Percentiles rank a stretch among this genome's conserved stretches.
Evolutionary conservation across 2,329 filamentous ascomycete species (phyloP).

Genomic region (Xylariaceae sp.): DNA sequence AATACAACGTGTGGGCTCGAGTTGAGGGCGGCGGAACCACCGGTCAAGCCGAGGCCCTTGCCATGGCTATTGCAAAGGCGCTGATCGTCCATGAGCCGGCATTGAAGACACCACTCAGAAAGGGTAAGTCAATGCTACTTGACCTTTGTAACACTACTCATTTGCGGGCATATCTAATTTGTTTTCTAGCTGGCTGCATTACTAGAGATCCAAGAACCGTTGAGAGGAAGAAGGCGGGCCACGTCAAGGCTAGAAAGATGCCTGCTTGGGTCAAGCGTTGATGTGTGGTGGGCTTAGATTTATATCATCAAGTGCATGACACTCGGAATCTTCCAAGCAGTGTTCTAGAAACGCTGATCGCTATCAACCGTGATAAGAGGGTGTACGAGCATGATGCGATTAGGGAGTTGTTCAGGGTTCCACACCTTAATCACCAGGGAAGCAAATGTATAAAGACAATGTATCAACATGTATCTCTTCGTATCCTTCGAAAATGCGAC

Average conservation of each 20-base stretch:
- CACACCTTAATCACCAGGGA: too few species aligned
- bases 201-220: conserved; percentile 88
- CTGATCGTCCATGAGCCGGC: conserved; percentile 87
- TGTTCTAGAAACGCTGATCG: too few species aligned
- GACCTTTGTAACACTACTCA: neutral
- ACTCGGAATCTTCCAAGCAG: too few species aligned
- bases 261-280: conserved; percentile 93
- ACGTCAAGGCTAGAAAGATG: conserved; percentile 96
- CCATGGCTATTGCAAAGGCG: conserved; percentile 82
- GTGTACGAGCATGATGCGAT: too few species aligned
- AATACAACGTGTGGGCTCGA: conserved; percentile 92
- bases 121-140: conserved; percentile 59
- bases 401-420: too few species aligned
- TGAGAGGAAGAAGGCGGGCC: conserved; percentile 97
- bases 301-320: too few species aligned
- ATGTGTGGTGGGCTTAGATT: conserved; percentile 1
- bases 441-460: conserved; percentile 17
- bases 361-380: too few species aligned
- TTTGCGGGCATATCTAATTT: conserved; percentile 37
- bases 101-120: conserved; percentile 79
- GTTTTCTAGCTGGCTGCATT: conserved; percentile 73
- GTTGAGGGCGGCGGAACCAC: conserved; percentile 86
- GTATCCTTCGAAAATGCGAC: neutral
- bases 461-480: conserved; percentile 22
- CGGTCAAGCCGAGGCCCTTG: conserved; percentile 92